Base-by-base conservation (phyloP, 495 filamentous ascomycete genomes). In the Hyphodiscus hymeniophilus region DNA sequence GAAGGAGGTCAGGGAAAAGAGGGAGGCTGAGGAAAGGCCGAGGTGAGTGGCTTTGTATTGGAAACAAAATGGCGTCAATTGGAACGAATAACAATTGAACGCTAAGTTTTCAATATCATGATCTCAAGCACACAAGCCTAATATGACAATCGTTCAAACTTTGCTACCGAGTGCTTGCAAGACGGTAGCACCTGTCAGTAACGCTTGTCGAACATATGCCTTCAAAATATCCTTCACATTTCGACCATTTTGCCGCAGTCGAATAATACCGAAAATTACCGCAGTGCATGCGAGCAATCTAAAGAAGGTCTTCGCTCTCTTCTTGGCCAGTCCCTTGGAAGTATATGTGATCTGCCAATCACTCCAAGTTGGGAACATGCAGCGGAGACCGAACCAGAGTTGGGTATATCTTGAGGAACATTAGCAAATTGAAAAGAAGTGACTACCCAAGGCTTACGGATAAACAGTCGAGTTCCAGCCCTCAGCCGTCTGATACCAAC, bases 381-480 rank as follows among this genome's bases (percentile, higher is more conserved):
- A 80, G 11, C 69, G 57, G 20, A 65, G 57, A 20, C 54, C 62
- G 48, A 72, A 76, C 43, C 72, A 60, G 23, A 77, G 54, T 54
- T 79, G 75, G 7, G 70, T 66, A 49, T 64, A 75, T 45, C 74
- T 78, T 45, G 5, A 31, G 0, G 0, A 21, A n/a, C 18, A 30
- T 53, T 28, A 59, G 42, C 48, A 18, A 13, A 12, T 26, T 28
- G 18, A 3, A 7, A 31, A 43, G 30, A 33, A 33, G 12, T 28
- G 28, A 34, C 5, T 16, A 21, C 7, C 4, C 12, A 7, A 6
- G 17, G 62, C 73, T 64, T 61, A 81, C 77, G 79, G 79, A 61
- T 81, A 81, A 7, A 66, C 65, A 3, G 68, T 71, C 2, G 73
- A 71, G 42, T 82, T 81, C 79, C 79, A 82, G 1, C 75, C 79